Conservation (phyloP, 1,284 basidiomycete genomes). For the Hemileia vastatrix region DNA sequence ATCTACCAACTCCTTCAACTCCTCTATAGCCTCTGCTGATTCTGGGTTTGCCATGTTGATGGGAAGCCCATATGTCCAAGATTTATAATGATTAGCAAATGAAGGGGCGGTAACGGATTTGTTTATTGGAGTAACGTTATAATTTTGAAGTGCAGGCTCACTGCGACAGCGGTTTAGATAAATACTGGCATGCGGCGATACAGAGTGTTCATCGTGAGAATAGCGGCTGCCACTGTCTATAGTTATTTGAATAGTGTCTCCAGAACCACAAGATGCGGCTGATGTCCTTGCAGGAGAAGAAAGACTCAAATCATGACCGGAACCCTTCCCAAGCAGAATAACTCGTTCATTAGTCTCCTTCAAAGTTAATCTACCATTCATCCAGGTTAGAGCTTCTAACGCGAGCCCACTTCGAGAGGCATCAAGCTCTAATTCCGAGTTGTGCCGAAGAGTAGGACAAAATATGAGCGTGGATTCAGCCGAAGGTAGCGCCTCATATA, state of each 20-base stretch:
- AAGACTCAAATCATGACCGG: too few species aligned
- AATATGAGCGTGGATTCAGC: constrained; percentile 8
- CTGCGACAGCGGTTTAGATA: not conserved
- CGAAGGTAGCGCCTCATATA: constrained; percentile 7
- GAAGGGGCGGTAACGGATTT: too few species aligned
- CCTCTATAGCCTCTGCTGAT: too few species aligned
- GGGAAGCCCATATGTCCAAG: too few species aligned
- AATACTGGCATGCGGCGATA: not conserved
- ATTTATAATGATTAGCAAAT: too few species aligned
- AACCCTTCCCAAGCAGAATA: not conserved
- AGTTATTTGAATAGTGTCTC: too few species aligned
- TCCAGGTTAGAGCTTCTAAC: constrained; percentile 2
- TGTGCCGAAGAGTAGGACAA: constrained; percentile 6
- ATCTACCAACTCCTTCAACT: too few species aligned
- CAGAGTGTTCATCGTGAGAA: not conserved
- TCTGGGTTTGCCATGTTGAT: too few species aligned
- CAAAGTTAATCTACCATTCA: not conserved
- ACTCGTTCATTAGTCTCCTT: not conserved
- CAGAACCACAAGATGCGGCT: not conserved
- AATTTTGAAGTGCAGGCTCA: not conserved
- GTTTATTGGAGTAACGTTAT: too few species aligned
- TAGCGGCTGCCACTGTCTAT: too few species aligned
- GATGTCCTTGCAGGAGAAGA: not conserved
- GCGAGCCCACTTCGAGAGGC: constrained; percentile 10
- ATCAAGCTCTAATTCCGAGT: not conserved